These are phyloP conservation scores for Penicillium riverlandense DNA, from an alignment of 495 filamentous ascomycete species.

Conservation along the genomic window DNA sequence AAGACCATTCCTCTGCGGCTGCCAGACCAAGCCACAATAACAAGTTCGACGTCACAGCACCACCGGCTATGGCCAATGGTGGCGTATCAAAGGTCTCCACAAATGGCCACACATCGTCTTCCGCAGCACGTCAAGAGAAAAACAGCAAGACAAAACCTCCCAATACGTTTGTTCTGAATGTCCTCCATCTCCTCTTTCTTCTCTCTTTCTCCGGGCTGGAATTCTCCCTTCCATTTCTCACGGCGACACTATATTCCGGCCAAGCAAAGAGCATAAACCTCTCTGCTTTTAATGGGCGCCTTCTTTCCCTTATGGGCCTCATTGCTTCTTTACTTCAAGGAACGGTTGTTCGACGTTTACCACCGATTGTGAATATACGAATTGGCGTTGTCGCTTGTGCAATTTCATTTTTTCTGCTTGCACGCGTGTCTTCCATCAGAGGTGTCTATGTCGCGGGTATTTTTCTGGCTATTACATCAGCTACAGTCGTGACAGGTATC, in stretches of 20 bases:
- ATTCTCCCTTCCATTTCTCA: constrained; percentile 90
- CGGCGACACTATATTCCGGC: constrained; percentile 75
- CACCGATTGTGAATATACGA: constrained; percentile 70
- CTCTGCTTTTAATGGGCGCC: constrained; percentile 69
- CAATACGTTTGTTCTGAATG: constrained; percentile 70
- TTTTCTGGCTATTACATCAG: constrained; percentile 78
- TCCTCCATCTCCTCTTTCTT: constrained; percentile 83
- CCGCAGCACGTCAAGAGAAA: too few relatives aligned
- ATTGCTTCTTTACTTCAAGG: constrained; percentile 89
- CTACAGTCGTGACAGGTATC: constrained; percentile 88
- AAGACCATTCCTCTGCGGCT: constrained; percentile 11
- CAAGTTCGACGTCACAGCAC: constrained; percentile 2
- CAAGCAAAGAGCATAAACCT: constrained; percentile 42
- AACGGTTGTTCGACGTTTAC: constrained; percentile 69
- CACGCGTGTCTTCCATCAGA: constrained; percentile 50
- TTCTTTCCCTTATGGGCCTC: constrained; percentile 88
- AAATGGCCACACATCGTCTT: too few relatives aligned
- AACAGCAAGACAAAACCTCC: constrained; percentile 50
- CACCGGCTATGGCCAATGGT: not conserved
- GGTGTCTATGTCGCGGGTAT: constrained; percentile 76
- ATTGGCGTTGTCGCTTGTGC: constrained; percentile 72
- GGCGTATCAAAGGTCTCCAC: too few relatives aligned
- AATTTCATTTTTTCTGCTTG: constrained; percentile 72
- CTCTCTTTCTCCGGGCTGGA: constrained; percentile 98
- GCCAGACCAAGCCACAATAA: constrained; percentile 1